Base-by-base conservation (phyloP, 805 yeast species). In the Kodamaea laetipori region DNA sequence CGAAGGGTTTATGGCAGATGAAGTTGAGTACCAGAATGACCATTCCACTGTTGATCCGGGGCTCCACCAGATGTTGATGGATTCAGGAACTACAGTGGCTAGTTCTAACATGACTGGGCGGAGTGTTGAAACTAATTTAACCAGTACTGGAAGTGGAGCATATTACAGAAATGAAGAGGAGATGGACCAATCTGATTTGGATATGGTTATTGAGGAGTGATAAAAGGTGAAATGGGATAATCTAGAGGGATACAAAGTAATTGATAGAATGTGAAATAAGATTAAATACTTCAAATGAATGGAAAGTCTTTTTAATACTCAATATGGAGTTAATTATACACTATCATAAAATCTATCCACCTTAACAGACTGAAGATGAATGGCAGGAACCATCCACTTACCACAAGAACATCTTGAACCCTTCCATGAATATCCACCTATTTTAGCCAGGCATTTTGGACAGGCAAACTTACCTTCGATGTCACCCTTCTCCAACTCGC, bases 361-460 rank as follows among this genome's bases (percentile, higher is more conserved):
- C 60, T 87, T 86, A 5, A 90, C 84, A 21, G 82, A 71, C 61
- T 83, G 90, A 43, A 94, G 63, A 60, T 86, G 88, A 47, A 94
- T 76, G 1, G 95, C 95, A 0, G 99, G 99, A 7, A 88, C 77
- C 74, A 92, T 83, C 99, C 99, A 94, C 54, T 80, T 81, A 2
- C 97, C 97, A 63, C 99, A 94, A 45, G 94, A 81, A 63, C 99
- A 94, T 54, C 95, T 71, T 1, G 92, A 81, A 0, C 99, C 99
- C 56, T 83, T 86, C 99, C 99, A 94, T 49, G 83, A 80, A 61
- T 90, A 94, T 0, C 88, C 90, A 10, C 99, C 99, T 2, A 94
- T 79, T 66, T 92, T 94, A 11, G 86, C 73, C 4, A 71, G 69
- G 68, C 99, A 94, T 56, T 83, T 84, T 2, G 94, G 94, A 62